Conservation (phyloP, 2,329 filamentous ascomycete species). For the Huntiella omanensis region DNA sequence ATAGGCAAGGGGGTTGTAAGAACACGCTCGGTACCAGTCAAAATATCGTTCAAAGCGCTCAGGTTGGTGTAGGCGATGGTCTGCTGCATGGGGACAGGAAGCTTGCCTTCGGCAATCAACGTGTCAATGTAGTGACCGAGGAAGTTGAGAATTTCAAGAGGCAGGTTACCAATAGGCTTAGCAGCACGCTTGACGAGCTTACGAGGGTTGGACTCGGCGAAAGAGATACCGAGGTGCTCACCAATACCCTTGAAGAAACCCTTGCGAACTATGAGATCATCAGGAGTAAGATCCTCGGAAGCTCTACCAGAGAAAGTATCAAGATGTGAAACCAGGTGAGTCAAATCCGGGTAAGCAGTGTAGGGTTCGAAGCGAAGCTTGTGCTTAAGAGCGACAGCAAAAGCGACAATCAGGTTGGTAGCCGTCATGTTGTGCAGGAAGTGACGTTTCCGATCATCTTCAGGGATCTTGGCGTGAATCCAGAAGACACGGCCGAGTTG, state of each 20-base stretch:
- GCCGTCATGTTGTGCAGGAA: conserved; percentile 24
- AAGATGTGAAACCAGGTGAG: conserved; percentile 49
- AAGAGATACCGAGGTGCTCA: conserved; percentile 57
- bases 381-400: conserved; percentile 62
- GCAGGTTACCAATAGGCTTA: conserved; percentile 63
- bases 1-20: conserved; percentile 66
- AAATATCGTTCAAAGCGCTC: conserved; percentile 48
- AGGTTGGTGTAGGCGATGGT: conserved; percentile 42
- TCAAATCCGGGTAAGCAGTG: conserved; percentile 55
- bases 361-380: conserved; percentile 70
- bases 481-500: conserved; percentile 62
- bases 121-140: conserved; percentile 47
- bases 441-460: conserved; percentile 13
- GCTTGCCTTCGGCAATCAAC: conserved; percentile 34
- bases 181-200: conserved; percentile 57
- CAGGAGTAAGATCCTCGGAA: conserved; percentile 21
- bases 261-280: conserved; percentile 21
- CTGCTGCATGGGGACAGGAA: conserved; percentile 39
- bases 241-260: conserved; percentile 44
- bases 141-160: conserved; percentile 61
- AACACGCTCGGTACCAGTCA: conserved; percentile 57
- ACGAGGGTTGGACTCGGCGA: conserved; percentile 60
- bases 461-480: conserved; percentile 36
- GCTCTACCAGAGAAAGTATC: conserved; percentile 51
- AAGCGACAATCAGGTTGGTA: conserved; percentile 62